These are phyloP conservation scores for Leishmania major DNA, from an alignment of 208 protist genomes.

Conservation along the genomic window DNA sequence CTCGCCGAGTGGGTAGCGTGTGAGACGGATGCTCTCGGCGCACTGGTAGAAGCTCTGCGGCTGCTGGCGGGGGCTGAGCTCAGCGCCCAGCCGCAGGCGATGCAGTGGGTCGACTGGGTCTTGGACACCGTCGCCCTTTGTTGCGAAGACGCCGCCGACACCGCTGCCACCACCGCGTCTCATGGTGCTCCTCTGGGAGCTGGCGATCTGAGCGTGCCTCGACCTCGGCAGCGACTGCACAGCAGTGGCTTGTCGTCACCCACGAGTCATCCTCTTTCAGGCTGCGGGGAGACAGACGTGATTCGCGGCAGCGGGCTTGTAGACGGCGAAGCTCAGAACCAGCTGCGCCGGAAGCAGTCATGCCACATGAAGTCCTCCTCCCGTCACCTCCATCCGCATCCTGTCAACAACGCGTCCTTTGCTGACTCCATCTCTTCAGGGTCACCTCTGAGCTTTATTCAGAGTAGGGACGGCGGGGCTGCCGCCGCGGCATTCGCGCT, in stretches of 20 bases:
- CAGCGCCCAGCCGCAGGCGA: slow-evolving; percentile 21
- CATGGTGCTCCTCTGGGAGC: background rate
- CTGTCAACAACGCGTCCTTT: background rate
- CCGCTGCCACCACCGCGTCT: background rate
- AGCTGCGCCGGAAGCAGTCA: background rate
- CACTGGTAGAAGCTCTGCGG: slow-evolving; percentile 40
- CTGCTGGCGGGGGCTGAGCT: slow-evolving; percentile 35
- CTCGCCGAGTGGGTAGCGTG: slow-evolving; percentile 44
- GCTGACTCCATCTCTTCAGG: background rate
- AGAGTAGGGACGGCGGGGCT: background rate
- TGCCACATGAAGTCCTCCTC: background rate
- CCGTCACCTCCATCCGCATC: background rate
- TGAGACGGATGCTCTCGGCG: slow-evolving; percentile 42
- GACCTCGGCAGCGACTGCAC: background rate
- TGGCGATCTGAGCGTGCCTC: background rate
- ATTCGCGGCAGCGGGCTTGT: slow-evolving; percentile 24
- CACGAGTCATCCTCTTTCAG: background rate
- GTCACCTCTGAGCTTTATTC: slow-evolving; percentile 17
- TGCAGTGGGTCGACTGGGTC: slow-evolving; percentile 20
- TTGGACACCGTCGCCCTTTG: slow-evolving; percentile 18
- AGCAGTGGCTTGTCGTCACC: background rate
- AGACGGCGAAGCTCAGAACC: slow-evolving; percentile 9
- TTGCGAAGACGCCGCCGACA: slow-evolving; percentile 17
- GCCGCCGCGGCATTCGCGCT: background rate
- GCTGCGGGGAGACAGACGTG: slow-evolving; percentile 15